Base-by-base conservation (phyloP, 148 eudicot species). In the Euryodendron excelsum region DNA sequence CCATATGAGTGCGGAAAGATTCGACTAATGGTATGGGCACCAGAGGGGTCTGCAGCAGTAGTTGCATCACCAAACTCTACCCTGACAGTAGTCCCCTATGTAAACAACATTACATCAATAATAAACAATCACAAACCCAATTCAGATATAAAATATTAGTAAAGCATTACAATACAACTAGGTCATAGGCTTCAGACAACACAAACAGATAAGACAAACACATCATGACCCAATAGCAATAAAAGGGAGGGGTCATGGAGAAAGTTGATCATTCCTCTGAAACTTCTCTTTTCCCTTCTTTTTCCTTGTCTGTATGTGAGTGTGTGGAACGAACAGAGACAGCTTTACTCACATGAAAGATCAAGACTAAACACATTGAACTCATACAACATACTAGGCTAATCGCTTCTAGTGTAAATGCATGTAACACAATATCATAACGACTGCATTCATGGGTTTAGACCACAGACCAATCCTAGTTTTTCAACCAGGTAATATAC, bases 31-130 rank as follows among this genome's bases (percentile, higher is more conserved):
- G 93, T 85, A 81, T 87, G 91, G 48, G 92, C 88, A 85, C 91
- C 98, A 27, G 95, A 67, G 56, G 91, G 85, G 78, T 96, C 99
- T 58, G 87, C 83, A 1, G 89, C 84, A 58, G 93, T 87, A 68
- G 99, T 85, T 73, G 85, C 85, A 81, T 89, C 99, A 71, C 99
- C 96, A 81, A 89, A 85, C 74, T 96, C 98, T 21, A 93, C 98
- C 72, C 98, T 92, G 25, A 93, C 98, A 68, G 94, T 83, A 82
- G 94, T 93, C 76, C 99, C 98, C 99, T 96, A 88, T 75, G 61
- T 75, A 59, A 59, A 55, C 60, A 53, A 30, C 45, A 31, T 23
- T 9, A n/a, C 21, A 14, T 45, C 7, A 36, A 5, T 50, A 4
- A 17, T 1, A 4, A 58, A 75, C 17, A 68, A 27, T 17, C n/a